Evolutionary conservation across 768 basidiomycete species (phyloP), one percentile per base, ranked within the genome.

Genomic region (Arthromyces matolae): DNA sequence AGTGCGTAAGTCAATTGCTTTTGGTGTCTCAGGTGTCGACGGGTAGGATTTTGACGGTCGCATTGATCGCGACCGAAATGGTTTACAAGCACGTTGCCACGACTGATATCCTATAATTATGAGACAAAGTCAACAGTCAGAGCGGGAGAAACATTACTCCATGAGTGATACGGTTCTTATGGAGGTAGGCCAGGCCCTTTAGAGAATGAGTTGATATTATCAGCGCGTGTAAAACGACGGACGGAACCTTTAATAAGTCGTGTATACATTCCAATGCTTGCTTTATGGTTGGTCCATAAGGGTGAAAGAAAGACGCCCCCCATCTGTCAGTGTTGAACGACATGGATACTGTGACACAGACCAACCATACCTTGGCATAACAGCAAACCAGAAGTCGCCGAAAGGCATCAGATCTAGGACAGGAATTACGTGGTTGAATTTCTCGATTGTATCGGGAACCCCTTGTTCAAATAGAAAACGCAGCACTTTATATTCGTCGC

Each of bases 401-500:
- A 31, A 31, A n/a, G 10, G 34, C 2, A 52, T 40, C 4, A 48
- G 3, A 16, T 52, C 51, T 16, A 52, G 34, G n/a, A 52, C 39
- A 6, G 51, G 51, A 35, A 52, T 29, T n/a, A 52, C 35, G 29
- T 48, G 31, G 13, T 42, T 35, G 27, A 42, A n/a, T n/a, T n/a
- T n/a, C n/a, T n/a, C n/a, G n/a, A n/a, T n/a, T n/a, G n/a, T n/a
- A n/a, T n/a, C n/a, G 7, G 39, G 37, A n/a, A 34, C 19, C 14
- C 25, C 14, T 39, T 59, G 51, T 20, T 59, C 29, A 19, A 38
- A 40, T 12, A 67, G 24, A 39, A 57, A 55, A 5, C 50, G 51
- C 24, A 54, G 40, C 9, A 66, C 53, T 13, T 53, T 45, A 40
- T 53, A 58, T 45, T 67, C 64, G 13, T 64, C 57, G 9, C 58